Percentiles rank a stretch among this genome's conserved stretches.
Conservation (phyloP, 2,329 filamentous ascomycete species). For the Truncatella angustata region DNA sequence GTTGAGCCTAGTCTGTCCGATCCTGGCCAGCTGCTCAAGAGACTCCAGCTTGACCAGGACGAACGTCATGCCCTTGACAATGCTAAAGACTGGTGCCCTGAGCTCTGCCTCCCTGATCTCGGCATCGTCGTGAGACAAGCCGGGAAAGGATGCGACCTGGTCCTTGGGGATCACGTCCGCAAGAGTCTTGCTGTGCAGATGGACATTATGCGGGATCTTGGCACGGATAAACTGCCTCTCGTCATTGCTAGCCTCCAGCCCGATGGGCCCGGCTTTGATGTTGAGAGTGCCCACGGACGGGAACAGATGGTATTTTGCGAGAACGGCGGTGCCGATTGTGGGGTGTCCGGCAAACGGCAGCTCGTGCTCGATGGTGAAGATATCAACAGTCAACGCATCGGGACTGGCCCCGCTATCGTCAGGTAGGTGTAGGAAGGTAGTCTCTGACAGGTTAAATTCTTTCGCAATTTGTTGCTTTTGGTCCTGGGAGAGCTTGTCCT, state of each 20-base stretch:
- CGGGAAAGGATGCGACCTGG: slow-evolving; percentile 7
- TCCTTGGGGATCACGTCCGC: slow-evolving; percentile 27
- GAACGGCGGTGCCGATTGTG: slow-evolving; percentile 55
- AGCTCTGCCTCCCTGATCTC: slow-evolving; percentile 25
- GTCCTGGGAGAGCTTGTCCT: slow-evolving; percentile 42
- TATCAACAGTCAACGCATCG: slow-evolving; percentile 47
- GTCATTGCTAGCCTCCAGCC: not conserved
- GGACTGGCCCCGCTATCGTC: slow-evolving; percentile 22
- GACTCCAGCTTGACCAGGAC: slow-evolving; percentile 61
- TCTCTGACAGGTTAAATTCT: slow-evolving; percentile 66
- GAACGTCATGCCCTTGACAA: slow-evolving; percentile 75
- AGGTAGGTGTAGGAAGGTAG: slow-evolving; percentile 57
- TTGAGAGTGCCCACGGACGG: slow-evolving; percentile 42
- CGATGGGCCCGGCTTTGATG: slow-evolving; percentile 57
- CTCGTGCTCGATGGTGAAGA: slow-evolving; percentile 56
- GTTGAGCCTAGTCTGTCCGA: slow-evolving; percentile 31
- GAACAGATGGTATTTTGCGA: slow-evolving; percentile 35
- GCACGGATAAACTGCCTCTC: slow-evolving; percentile 46
- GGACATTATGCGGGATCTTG: slow-evolving; percentile 65
- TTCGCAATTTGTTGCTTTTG: slow-evolving; percentile 58
- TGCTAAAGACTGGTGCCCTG: slow-evolving; percentile 51
- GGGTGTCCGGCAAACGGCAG: slow-evolving; percentile 64
- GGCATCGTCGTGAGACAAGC: slow-evolving; percentile 18
- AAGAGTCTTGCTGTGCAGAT: slow-evolving; percentile 51
- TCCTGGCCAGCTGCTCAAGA: slow-evolving; percentile 54